Evolutionary conservation across 1,139 yeast species (phyloP).

Genomic region (Yamadazyma pseudoaaseri): DNA sequence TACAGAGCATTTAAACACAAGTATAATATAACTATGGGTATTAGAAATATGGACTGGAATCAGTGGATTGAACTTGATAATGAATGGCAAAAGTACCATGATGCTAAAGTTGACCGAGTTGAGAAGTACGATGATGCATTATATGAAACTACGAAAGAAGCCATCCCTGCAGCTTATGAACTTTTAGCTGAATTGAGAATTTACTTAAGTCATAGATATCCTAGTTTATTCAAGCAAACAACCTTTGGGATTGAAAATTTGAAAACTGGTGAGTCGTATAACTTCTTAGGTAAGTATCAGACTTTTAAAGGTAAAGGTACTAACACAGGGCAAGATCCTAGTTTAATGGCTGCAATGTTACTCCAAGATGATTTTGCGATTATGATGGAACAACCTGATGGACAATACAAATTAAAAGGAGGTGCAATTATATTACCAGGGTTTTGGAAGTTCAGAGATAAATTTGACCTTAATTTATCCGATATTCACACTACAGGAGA

Average conservation of each 20-base stretch:
- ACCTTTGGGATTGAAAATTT: conserved; percentile 49
- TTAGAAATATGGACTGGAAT: conserved; percentile 55
- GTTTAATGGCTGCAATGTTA: conserved; percentile 54
- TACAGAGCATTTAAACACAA: conserved; percentile 63
- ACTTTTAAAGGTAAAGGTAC: conserved; percentile 12
- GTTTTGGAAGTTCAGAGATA: conserved; percentile 63
- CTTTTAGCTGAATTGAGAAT: conserved; percentile 50
- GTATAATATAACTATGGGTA: conserved; percentile 62
- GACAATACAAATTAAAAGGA: conserved; percentile 53
- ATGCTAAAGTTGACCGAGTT: conserved; percentile 49
- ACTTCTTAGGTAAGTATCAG: conserved; percentile 16
- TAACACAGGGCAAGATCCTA: conserved; percentile 45
- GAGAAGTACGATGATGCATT: conserved; percentile 45
- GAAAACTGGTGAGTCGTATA: conserved; percentile 47
- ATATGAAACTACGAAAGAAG: conserved; percentile 52
- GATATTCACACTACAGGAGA: conserved; percentile 63
- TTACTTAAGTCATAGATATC: conserved; percentile 59
- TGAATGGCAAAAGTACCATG: conserved; percentile 57
- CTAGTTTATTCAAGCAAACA: conserved; percentile 48
- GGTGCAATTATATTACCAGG: conserved; percentile 66
- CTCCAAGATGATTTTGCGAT: conserved; percentile 70
- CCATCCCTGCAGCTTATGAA: conserved; percentile 57
- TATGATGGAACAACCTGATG: conserved; percentile 58
- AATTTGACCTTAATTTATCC: conserved; percentile 50
- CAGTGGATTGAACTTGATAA: conserved; percentile 67